Evolutionary conservation across 2,329 filamentous ascomycete genomes (phyloP), one percentile per base, ranked within the genome.

Genomic region (Botrytis elliptica): DNA sequence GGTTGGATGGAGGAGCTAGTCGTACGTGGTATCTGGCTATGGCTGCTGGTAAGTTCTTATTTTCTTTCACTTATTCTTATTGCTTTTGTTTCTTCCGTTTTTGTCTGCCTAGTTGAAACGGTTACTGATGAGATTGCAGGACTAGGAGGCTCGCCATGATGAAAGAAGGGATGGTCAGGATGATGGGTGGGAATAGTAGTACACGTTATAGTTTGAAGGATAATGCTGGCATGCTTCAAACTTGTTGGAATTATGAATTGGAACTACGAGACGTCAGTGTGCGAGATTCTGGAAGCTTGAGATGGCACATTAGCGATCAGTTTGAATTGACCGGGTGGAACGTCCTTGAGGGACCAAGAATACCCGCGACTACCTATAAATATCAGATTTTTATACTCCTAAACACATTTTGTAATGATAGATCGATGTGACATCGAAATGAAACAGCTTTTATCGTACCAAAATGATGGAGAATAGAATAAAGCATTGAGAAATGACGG

Each of bases 1-100:
- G 89, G 88, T 83, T 96, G 63, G 93, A 98, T 83, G 93, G 93
- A 1, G 95, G 96, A 25, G 93, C 93, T 3, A 92, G 90, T 79
- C 84, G 90, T 82, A 95, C 93, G 42, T 97, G 94, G 94, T 97
- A 95, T 84, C 83, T 97, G 83, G 91, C 92, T 59, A 93, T 90
- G 82, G 86, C 91, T 78, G 94, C 93, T 77, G 91, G 92, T 90
- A 72, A 74, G 76, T 74, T 69, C 40, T 42, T 22, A 44, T 49
- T 14, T 36, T 49, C 9, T 18, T 18, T 33, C n/a, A 29, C 18
- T 18, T 18, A 7, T 57, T 57, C 8, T 29, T 29, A 8, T 3
- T 22, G 14, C 49, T 55, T 55, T 55, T 42, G 16, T 7, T 40
- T 25, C 29, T 38, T 33, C 62, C 22, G 4, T 10, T 29, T 62